Base-by-base conservation (phyloP, 495 filamentous ascomycete genomes). In the Xylaria sp. region DNA sequence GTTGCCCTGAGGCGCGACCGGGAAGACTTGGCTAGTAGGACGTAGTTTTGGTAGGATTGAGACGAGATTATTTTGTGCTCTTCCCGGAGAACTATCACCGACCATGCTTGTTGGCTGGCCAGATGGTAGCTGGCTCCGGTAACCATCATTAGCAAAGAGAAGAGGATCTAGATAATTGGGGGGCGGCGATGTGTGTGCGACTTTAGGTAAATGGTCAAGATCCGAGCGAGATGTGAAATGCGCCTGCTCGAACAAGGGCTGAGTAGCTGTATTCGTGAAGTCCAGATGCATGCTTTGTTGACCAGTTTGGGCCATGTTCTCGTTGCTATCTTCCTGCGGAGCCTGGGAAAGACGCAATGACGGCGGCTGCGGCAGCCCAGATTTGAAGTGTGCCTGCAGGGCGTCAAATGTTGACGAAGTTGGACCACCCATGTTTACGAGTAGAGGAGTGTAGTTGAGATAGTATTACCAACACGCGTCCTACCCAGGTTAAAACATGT, bases 351-450 rank as follows among this genome's bases (percentile, higher is more conserved):
- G 53, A 43, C 44, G 48, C 17, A 21, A 46, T n/a, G 46, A 21
- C 14, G 58, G 15, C 19, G 48, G 37, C 35, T 70, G 58, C 44
- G 55, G 62, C 48, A 64, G 63, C 37, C 75, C 65, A 29, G 62
- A 59, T 46, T 61, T 69, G 43, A 74, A 75, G 37, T 75, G 77
- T 21, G 75, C 77, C 74, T 78, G 77, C 37, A 77, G 66, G 62
- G 71, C 77, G 52, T 73, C 71, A 37, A 73, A 72, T 24, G 74
- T 62, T 12, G 75, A 77, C 17, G 75, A 75, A 52, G 70, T 75
- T 15, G 65, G 71, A 44, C 67, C 69, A n/a, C 64, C 75, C 76
- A 78, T 78, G 24, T 50, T 74, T 62, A 69, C 35, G 44, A 52
- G 29, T 15, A 26, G 62, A 43, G 1, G 9, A 55, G 14, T n/a